phyloP scores from a whole-genome alignment of 345 rosid genomes.

The Populus deltoides region DNA sequence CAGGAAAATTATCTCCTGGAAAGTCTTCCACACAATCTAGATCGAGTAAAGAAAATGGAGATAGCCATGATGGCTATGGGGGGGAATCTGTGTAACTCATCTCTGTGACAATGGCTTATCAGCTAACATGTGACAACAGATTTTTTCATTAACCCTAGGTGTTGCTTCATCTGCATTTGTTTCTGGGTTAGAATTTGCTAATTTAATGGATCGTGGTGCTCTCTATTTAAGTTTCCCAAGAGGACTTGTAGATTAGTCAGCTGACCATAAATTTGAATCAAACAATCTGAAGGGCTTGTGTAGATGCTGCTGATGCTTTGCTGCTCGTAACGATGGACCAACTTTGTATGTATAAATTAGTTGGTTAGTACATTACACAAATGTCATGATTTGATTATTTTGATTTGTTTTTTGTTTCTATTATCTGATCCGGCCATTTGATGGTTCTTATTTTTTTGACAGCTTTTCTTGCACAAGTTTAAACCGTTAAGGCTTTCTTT shows the following conservation, averaged over 20 bases:
- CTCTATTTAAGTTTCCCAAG: neutral
- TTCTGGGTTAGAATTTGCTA: neutral
- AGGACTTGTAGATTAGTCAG: neutral
- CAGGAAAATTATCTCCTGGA: constrained; percentile 34
- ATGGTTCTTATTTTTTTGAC: neutral
- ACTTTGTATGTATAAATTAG: neutral
- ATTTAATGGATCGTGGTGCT: neutral
- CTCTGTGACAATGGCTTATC: neutral
- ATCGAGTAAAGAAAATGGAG: constrained; percentile 45
- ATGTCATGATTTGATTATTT: neutral
- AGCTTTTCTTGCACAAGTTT: neutral
- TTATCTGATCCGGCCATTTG: neutral
- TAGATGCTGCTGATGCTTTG: neutral
- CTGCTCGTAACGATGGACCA: neutral
- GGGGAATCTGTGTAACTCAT: constrained; percentile 23
- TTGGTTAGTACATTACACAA: neutral
- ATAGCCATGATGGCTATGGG: constrained; percentile 28
- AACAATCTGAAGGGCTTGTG: neutral
- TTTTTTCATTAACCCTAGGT: neutral
- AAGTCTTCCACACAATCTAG: constrained; percentile 45
- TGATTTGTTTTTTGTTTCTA: too few species aligned
- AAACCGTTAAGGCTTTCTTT: neutral
- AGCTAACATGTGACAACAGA: neutral
- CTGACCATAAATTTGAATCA: neutral
- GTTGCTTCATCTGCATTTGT: neutral